Evolutionary conservation across 345 rosid genomes (phyloP).

Genomic region (Syzygium oleosum): DNA sequence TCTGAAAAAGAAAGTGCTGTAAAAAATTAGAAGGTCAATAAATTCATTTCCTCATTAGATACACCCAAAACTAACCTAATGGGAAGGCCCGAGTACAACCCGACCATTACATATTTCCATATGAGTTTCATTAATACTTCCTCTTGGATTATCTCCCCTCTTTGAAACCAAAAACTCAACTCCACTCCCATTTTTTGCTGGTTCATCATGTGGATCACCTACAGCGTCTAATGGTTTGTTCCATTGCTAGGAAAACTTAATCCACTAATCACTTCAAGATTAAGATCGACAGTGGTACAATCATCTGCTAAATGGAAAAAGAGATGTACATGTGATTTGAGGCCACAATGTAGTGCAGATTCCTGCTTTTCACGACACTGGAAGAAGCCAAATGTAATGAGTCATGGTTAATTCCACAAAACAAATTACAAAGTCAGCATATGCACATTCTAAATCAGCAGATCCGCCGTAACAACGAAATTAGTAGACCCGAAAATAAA

Average conservation of each 20-base stretch:
- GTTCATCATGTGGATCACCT: background rate
- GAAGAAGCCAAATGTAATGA: background rate
- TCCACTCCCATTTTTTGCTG: background rate
- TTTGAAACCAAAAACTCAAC: background rate
- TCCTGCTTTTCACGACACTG: background rate
- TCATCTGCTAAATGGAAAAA: background rate
- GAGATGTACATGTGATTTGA: conserved; percentile 8
- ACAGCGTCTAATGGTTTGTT: background rate
- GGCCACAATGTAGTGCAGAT: background rate
- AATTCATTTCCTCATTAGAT: background rate
- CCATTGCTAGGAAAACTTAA: no score
- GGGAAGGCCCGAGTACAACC: background rate
- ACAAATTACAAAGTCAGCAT: background rate
- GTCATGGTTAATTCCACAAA: background rate
- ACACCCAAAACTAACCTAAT: background rate
- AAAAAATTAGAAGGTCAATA: background rate
- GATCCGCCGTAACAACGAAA: background rate
- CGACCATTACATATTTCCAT: background rate
- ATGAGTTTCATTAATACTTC: background rate
- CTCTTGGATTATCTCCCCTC: background rate
- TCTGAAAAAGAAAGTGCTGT: background rate
- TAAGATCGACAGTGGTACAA: background rate
- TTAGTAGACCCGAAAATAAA: background rate
- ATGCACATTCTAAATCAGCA: background rate
- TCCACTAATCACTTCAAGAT: no score